Evolutionary conservation across 2,329 filamentous ascomycete species (phyloP).

Genomic region (Tolypocladium nubicola): DNA sequence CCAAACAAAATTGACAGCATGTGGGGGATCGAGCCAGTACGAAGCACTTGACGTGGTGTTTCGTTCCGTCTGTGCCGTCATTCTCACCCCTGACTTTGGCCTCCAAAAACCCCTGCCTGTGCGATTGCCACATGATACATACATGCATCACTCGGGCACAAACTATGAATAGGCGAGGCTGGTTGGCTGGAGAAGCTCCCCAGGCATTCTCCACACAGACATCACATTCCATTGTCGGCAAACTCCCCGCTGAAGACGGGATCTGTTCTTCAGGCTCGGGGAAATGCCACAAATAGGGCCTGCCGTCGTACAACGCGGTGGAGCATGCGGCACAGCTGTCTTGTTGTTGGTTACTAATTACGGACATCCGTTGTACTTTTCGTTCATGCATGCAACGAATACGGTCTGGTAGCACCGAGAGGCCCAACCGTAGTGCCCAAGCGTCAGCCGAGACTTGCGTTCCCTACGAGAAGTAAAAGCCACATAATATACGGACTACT

Average conservation of each 20-base stretch:
- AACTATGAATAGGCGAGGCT: neutral
- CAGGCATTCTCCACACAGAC: neutral
- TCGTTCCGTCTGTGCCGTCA: neutral
- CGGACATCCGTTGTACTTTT: neutral
- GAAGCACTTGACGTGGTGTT: neutral
- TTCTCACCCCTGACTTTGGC: neutral
- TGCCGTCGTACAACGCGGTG: no score
- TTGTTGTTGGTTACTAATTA: neutral
- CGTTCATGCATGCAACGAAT: neutral
- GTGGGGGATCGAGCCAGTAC: neutral
- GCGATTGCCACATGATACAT: neutral
- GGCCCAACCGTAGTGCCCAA: neutral
- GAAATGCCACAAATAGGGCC: no score
- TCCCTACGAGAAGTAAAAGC: neutral
- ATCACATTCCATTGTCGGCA: neutral
- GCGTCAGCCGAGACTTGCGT: neutral
- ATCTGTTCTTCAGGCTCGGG: no score
- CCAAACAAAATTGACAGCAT: neutral
- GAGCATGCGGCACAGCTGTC: no score
- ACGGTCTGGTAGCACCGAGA: neutral
- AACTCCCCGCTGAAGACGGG: no score
- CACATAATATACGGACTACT: neutral
- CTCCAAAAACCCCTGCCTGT: neutral
- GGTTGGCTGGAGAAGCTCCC: neutral
- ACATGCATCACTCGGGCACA: neutral